Evolutionary conservation across 805 yeast genomes (phyloP).

Genomic region (Pichia sporocuriosa): DNA sequence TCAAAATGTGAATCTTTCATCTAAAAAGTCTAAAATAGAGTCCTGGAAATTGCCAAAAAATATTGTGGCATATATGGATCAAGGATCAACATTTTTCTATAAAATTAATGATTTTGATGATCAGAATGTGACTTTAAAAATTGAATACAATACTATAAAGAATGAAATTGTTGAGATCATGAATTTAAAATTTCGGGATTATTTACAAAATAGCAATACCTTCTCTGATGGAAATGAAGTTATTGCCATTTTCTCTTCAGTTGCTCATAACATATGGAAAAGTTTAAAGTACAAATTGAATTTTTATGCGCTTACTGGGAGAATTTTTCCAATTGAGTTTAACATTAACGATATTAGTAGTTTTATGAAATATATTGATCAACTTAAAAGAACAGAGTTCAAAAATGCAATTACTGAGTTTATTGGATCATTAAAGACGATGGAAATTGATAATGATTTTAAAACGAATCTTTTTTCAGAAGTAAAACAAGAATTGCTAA

Average conservation of each 20-base stretch:
- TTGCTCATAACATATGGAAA: slow-evolving; percentile 18
- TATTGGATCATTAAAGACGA: slow-evolving; percentile 1
- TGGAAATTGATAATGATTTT: not conserved
- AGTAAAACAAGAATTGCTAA: slow-evolving; percentile 23
- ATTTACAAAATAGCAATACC: slow-evolving; percentile 2
- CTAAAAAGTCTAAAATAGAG: slow-evolving; percentile 18
- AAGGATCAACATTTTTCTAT: slow-evolving; percentile 59
- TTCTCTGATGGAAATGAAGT: not conserved
- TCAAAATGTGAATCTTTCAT: slow-evolving; percentile 30
- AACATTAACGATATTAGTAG: slow-evolving; percentile 5
- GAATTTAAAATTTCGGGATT: slow-evolving; percentile 7
- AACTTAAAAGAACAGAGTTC: slow-evolving; percentile 13
- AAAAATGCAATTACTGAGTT: slow-evolving; percentile 12
- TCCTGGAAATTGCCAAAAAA: slow-evolving; percentile 29
- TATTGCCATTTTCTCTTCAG: slow-evolving; percentile 18
- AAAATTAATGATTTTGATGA: slow-evolving; percentile 33
- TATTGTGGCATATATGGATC: slow-evolving; percentile 58
- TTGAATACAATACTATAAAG: slow-evolving; percentile 40
- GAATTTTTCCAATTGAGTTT: slow-evolving; percentile 15
- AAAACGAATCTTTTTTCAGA: not conserved
- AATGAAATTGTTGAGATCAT: slow-evolving; percentile 37
- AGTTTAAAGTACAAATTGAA: slow-evolving; percentile 22
- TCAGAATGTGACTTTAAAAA: slow-evolving; percentile 36
- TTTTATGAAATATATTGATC: slow-evolving; percentile 12
- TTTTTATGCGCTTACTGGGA: slow-evolving; percentile 23